Evolutionary conservation across 1,284 basidiomycete species (phyloP).

Genomic region (Chiua sp.): DNA sequence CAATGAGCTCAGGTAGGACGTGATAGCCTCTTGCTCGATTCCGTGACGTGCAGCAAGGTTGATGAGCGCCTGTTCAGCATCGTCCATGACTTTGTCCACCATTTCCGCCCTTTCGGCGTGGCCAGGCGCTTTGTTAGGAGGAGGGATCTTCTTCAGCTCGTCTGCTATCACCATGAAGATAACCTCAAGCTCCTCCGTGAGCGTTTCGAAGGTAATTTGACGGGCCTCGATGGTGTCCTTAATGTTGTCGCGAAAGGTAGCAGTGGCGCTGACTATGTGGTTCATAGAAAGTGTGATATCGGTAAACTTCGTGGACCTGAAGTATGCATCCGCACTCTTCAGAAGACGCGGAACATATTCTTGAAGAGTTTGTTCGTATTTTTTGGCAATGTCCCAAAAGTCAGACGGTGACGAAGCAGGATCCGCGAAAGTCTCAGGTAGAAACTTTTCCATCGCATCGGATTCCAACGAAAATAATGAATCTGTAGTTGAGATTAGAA

Average conservation of each 20-base stretch:
- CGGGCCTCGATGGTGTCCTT: background rate
- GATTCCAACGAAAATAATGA: background rate
- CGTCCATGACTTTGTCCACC: slow-evolving; percentile 13
- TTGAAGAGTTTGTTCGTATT: slow-evolving; percentile 5
- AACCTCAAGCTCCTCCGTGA: background rate
- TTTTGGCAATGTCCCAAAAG: slow-evolving; percentile 14
- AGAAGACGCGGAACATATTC: slow-evolving; percentile 12
- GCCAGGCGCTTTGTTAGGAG: slow-evolving; percentile 6
- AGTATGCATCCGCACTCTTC: background rate
- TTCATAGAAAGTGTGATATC: slow-evolving; percentile 9
- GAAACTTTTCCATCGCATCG: background rate
- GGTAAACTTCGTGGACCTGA: slow-evolving; percentile 7
- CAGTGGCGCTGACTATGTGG: slow-evolving; percentile 7
- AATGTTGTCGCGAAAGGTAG: background rate
- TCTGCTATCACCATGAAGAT: slow-evolving; percentile 1
- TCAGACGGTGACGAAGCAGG: background rate
- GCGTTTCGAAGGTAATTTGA: background rate
- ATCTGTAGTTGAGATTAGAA: background rate
- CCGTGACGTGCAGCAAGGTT: slow-evolving; percentile 1
- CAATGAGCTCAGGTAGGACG: slow-evolving; percentile 4
- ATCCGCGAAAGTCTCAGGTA: background rate
- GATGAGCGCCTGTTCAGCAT: background rate
- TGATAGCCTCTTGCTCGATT: background rate
- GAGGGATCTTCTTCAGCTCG: slow-evolving; percentile 4
- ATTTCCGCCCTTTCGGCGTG: slow-evolving; percentile 4